Base-by-base conservation (phyloP, 257 asterid genomes). In the Scutellaria galericulata region DNA sequence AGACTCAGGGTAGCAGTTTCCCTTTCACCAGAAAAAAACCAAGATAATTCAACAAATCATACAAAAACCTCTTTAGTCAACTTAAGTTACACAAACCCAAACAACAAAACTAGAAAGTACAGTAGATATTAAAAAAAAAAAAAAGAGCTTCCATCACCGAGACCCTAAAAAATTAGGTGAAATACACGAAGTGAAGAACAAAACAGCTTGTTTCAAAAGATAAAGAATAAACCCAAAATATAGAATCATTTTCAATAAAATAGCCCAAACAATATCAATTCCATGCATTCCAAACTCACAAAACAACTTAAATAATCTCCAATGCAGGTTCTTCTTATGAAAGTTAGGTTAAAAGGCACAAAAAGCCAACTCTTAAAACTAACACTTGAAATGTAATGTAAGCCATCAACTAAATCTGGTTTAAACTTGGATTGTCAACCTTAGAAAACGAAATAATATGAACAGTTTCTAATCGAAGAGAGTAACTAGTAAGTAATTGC, bases 351-450 rank as follows among this genome's bases (percentile, higher is more conserved):
- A 45, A 14, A 9, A 71, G 48, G 61, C 40, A 50, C 54, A 61
- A 47, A 47, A 37, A 22, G 37, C 41, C 58, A 71, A 24, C 59
- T 40, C 65, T 22, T 54, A 15, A 41, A 41, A 68, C 51, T 47
- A 53, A 13, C 12, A 55, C 2, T 18, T 10, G 14, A 41, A 68
- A 40, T 68, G 48, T 35, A 52, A 67, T 67, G 39, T 15, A 37
- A 53, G 9, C 14, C 52, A 59, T 45, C 11, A 62, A 12, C 14
- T 7, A 44, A 62, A 62, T 53, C n/a, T 12, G 46, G 46, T 41
- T 62, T n/a, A 39, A 37, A 51, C 72, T 67, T 35, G 66, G 56
- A 45, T 47, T 8, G 7, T 22, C 24, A 45, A 31, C 45, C 13
- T 31, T 31, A 39, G 7, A 31, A 12, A 59, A 56, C 37, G 37